phyloP scores from a whole-genome alignment of 1,284 basidiomycete genomes.

The Pyrrhoderma lamaoense region DNA sequence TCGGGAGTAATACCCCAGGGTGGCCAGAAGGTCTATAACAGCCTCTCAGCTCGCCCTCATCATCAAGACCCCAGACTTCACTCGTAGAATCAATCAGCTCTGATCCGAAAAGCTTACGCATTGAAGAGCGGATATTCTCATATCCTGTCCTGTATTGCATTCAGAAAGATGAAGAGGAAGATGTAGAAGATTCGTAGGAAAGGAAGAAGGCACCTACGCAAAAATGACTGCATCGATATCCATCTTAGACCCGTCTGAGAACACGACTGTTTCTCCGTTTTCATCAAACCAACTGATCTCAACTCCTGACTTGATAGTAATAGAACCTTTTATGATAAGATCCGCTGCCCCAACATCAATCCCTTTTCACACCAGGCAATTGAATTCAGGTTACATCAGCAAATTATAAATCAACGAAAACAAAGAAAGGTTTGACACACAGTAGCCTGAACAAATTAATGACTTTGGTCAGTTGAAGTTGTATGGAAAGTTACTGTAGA shows the following conservation, averaged over 20 bases:
- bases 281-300: conserved; percentile 21
- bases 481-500: neutral
- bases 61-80: conserved; percentile 18
- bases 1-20: conserved; percentile 10
- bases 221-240: conserved; percentile 25
- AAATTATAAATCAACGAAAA: neutral
- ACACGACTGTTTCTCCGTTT: conserved; percentile 19
- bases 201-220: conserved; percentile 19
- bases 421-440: neutral
- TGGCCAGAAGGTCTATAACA: conserved; percentile 17
- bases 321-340: conserved; percentile 22
- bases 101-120: conserved; percentile 13
- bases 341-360: conserved; percentile 36
- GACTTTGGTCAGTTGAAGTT: neutral
- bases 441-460: conserved; percentile 6
- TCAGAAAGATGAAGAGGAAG: neutral
- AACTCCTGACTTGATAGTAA: conserved; percentile 25
- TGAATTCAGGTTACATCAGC: neutral
- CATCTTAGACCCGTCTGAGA: conserved; percentile 23
- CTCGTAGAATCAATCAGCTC: conserved; percentile 16
- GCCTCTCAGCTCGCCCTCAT: conserved; percentile 16
- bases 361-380: conserved; percentile 23
- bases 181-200: neutral
- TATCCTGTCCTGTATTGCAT: conserved; percentile 15
- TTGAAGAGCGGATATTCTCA: conserved; percentile 13